Evolutionary conservation across 2,329 filamentous ascomycete species (phyloP).

Genomic region (Colletotrichum echinochloae): DNA sequence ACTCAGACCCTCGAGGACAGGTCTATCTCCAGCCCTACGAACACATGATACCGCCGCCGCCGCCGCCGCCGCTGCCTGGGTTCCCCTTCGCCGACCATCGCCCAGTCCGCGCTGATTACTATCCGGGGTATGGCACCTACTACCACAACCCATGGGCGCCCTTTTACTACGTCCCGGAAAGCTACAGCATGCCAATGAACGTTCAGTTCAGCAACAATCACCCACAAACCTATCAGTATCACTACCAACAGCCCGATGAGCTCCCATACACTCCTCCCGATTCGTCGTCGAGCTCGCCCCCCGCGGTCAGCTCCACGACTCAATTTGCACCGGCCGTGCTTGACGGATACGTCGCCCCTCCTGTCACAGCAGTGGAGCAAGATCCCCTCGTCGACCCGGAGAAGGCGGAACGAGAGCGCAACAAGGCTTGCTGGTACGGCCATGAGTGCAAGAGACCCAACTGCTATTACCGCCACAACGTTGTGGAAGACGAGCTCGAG

Average conservation of each 20-base stretch:
- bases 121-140: neutral
- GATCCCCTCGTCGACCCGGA: neutral
- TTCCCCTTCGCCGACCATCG: neutral
- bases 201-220: neutral
- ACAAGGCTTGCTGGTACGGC: neutral
- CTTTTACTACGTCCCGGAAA: neutral
- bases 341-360: neutral
- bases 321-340: too few species aligned
- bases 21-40: neutral
- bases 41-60: neutral
- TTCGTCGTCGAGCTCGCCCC: neutral
- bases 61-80: neutral
- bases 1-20: neutral
- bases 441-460: neutral
- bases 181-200: neutral
- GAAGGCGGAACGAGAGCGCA: neutral
- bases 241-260: neutral
- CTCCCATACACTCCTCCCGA: neutral
- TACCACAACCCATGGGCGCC: too few species aligned
- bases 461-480: conserved; percentile 2
- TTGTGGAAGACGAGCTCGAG: neutral
- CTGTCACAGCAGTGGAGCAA: neutral
- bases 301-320: too few species aligned
- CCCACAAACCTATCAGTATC: neutral
- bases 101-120: neutral